Evolutionary conservation across 2,329 filamentous ascomycete species (phyloP).

Genomic region (Tetracladium maxilliforme): DNA sequence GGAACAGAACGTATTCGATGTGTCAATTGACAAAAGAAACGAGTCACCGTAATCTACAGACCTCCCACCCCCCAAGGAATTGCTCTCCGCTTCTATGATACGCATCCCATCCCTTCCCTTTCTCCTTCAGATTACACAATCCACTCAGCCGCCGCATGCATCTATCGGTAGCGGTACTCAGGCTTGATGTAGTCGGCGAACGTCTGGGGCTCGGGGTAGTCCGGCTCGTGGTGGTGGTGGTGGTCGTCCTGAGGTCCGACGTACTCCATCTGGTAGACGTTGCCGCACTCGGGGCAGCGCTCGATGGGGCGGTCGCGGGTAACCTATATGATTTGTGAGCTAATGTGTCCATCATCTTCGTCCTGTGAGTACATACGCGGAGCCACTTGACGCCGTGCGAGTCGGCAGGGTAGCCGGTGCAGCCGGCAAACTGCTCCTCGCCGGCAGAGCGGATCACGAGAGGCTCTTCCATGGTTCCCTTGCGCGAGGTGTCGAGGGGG

Average conservation of each 20-base stretch:
- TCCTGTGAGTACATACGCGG: slow-evolving; percentile 52
- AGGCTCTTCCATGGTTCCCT: slow-evolving; percentile 82
- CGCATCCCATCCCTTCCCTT: too few relatives aligned
- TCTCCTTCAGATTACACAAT: too few relatives aligned
- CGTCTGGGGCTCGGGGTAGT: slow-evolving; percentile 73
- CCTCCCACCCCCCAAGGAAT: too few relatives aligned
- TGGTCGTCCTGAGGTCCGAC: slow-evolving; percentile 67
- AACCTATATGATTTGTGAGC: slow-evolving; percentile 38
- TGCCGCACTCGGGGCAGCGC: slow-evolving; percentile 94
- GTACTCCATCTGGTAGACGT: slow-evolving; percentile 97
- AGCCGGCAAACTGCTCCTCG: slow-evolving; percentile 92
- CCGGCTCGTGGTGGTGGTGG: slow-evolving; percentile 42
- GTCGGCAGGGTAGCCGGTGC: slow-evolving; percentile 87
- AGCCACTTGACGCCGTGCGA: slow-evolving; percentile 87
- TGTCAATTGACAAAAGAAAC: too few relatives aligned
- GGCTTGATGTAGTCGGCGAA: slow-evolving; percentile 94
- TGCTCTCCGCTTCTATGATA: too few relatives aligned
- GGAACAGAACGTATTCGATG: too few relatives aligned
- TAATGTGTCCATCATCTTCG: too few relatives aligned
- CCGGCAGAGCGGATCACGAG: slow-evolving; percentile 84
- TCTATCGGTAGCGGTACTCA: slow-evolving; percentile 91
- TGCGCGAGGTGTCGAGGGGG: slow-evolving; percentile 80
- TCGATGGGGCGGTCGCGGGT: slow-evolving; percentile 81
- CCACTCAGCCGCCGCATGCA: too few relatives aligned
- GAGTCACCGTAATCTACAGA: too few relatives aligned